These are phyloP conservation scores for Rugosomyces carneus DNA, from an alignment of 1,284 basidiomycete species.

Conservation along the genomic window DNA sequence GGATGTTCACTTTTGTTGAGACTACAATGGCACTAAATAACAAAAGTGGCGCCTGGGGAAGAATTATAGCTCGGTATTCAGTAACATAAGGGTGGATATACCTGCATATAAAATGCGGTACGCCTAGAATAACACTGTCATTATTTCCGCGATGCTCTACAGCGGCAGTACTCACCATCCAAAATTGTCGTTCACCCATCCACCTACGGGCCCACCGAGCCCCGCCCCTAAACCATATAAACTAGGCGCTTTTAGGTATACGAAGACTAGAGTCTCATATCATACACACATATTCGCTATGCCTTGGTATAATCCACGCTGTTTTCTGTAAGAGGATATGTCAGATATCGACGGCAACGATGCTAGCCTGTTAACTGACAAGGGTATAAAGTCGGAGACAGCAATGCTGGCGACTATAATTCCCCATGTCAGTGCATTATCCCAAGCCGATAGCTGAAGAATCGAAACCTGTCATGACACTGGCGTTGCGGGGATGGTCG, in stretches of 20 bases:
- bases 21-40: constrained; percentile 65
- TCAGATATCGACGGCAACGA: constrained; percentile 7
- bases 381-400: constrained; percentile 74
- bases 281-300: constrained; percentile 73
- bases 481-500: constrained; percentile 22
- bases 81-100: constrained; percentile 20
- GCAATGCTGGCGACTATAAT: constrained; percentile 67
- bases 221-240: constrained; percentile 74
- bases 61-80: not conserved
- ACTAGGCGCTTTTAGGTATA: constrained; percentile 30
- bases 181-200: constrained; percentile 77
- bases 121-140: constrained; percentile 42
- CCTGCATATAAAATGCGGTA: constrained; percentile 64
- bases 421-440: constrained; percentile 16
- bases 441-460: constrained; percentile 17
- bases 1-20: constrained; percentile 67
- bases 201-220: constrained; percentile 86
- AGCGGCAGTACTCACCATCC: constrained; percentile 60
- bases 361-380: constrained; percentile 44
- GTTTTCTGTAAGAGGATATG: constrained; percentile 48
- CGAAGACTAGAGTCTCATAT: constrained; percentile 12
- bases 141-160: constrained; percentile 8
- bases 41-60: constrained; percentile 63
- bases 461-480: constrained; percentile 74
- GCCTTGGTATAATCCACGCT: constrained; percentile 85